These are phyloP conservation scores for Phytophthora kernoviae DNA, from an alignment of 352 stramenopile genomes.

Conservation along the genomic window DNA sequence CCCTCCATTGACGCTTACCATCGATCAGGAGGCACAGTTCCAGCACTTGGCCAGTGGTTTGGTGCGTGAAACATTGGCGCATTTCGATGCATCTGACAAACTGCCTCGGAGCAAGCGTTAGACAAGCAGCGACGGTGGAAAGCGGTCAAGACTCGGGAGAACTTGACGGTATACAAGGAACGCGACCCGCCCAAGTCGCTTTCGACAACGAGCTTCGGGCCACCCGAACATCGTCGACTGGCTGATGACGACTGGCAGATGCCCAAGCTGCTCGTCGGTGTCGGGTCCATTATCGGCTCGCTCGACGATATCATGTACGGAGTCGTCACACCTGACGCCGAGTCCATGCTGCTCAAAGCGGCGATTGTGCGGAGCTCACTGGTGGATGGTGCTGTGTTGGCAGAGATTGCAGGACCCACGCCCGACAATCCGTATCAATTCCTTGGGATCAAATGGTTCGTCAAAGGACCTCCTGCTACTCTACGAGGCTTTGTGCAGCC, in stretches of 20 bases:
- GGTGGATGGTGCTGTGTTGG: slow-evolving; percentile 44
- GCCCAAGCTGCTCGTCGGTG: slow-evolving; percentile 48
- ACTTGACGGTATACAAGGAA: slow-evolving; percentile 47
- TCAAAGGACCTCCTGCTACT: slow-evolving; percentile 38
- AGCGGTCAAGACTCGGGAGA: slow-evolving; percentile 46
- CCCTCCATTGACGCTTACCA: slow-evolving; percentile 29
- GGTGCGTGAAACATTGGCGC: slow-evolving; percentile 36
- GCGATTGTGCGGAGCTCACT: slow-evolving; percentile 38
- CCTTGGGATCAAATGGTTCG: slow-evolving; percentile 58
- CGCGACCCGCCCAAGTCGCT: slow-evolving; percentile 33
- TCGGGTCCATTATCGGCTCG: slow-evolving; percentile 49
- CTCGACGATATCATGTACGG: slow-evolving; percentile 75
- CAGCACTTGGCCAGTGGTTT: slow-evolving; percentile 30
- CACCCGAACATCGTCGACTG: slow-evolving; percentile 34
- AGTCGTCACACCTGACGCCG: slow-evolving; percentile 38
- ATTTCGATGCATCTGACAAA: slow-evolving; percentile 37
- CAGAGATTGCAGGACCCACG: slow-evolving; percentile 34
- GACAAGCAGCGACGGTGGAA: slow-evolving; percentile 45
- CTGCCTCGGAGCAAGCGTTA: slow-evolving; percentile 19
- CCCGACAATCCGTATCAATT: slow-evolving; percentile 43
- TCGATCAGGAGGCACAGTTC: slow-evolving; percentile 31
- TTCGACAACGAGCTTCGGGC: slow-evolving; percentile 33
- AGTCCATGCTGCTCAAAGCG: slow-evolving; percentile 47
- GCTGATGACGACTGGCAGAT: slow-evolving; percentile 43
- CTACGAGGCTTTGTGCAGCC: slow-evolving; percentile 37